Evolutionary conservation across 345 rosid genomes (phyloP), one percentile per base, ranked within the genome.

Genomic region (Lagerstroemia speciosa): DNA sequence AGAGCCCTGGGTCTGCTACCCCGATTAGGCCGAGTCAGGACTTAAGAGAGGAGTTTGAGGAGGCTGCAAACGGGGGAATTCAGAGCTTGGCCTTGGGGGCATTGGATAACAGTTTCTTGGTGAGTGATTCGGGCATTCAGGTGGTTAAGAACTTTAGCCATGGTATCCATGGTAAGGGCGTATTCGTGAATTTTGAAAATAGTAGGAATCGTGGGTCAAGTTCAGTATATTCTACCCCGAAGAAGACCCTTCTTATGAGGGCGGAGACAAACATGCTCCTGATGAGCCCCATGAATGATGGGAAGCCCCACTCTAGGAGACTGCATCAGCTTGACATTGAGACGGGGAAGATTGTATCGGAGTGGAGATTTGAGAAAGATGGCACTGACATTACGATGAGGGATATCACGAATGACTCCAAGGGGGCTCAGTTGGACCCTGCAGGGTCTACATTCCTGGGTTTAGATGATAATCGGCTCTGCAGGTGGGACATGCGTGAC

Each of bases 401-500:
- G 78, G 99, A 94, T 69, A 94, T 94, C 64, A 74, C 83, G 16
- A 94, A 94, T 76, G 99, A 94, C 75, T 87, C 89, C 69, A 94
- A 94, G 82, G 96, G 93, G 33, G 92, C 88, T 6, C 99, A 94
- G 73, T 72, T 94, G 90, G 98, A 94, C 74, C 98, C 99, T 22
- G 81, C 98, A 40, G 97, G 98, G 19, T 88, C 99, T 0, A 91
- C 99, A 9, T 92, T 94, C 78, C 83, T 92, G 72, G 99, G 99
- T 67, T 68, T 94, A 76, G 99, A 94, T 79, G 88, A 90, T 75
- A 94, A 89, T 73, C 83, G 95, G 82, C 98, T 94, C 72, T 91
- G 99, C 66, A 83, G 99, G 79, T 94, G 99, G 99, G 99, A 94
- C 76, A 94, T 94, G 98, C 96, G 99, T 69, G 99, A 91, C 50